Evolutionary conservation across 2,329 filamentous ascomycete genomes (phyloP), one percentile per base, ranked within the genome.

Genomic region (Cercospora sojina): DNA sequence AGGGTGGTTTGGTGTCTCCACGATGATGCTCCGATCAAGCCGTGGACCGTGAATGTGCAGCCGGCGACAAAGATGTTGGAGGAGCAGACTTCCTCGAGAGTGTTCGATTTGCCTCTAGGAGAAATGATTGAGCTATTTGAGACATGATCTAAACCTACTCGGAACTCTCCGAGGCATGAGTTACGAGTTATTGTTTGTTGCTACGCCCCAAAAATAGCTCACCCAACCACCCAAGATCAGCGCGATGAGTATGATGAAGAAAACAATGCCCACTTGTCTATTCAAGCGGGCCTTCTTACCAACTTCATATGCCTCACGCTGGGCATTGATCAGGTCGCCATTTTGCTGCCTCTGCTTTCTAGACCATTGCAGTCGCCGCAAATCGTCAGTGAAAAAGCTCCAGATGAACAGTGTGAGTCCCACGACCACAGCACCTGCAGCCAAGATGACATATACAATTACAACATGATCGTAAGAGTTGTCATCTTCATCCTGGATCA

Each of bases 141-240:
- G 35, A n/a, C 35, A 38, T 38, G 13, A 16, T 38, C 16, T 1
- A 16, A 38, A 38, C 1, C 32, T 38, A 5, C 32, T 38, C 7
- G 2, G 32, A 38, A 6, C 1, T 5, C 32, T 38, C 13, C 7
- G 32, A 16, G 16, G 2, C 35, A 3, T 3, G 32, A 13, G 27
- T 20, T 62, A 62, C 13, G 51, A 56, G 16, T 84, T 83, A 63
- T 86, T 81, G 0, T 83, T 83, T 0, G 84, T 88, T 3, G 83
- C 83, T 2, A 85, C 81, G 7, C 86, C 86, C 85, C 85, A 88
- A 67, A 88, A 86, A 73, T 87, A 88, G 0, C 84, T 85, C 8
- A 71, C 75, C 84, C 85, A 87, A 2, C 79, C 79, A 0, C 86
- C 86, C 9, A 85, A 32, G 0, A 85, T 80, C 47, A 88, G 69